These are phyloP conservation scores for Arachis hypogaea DNA, from an alignment of 306 rosid species.

Conservation along the genomic window DNA sequence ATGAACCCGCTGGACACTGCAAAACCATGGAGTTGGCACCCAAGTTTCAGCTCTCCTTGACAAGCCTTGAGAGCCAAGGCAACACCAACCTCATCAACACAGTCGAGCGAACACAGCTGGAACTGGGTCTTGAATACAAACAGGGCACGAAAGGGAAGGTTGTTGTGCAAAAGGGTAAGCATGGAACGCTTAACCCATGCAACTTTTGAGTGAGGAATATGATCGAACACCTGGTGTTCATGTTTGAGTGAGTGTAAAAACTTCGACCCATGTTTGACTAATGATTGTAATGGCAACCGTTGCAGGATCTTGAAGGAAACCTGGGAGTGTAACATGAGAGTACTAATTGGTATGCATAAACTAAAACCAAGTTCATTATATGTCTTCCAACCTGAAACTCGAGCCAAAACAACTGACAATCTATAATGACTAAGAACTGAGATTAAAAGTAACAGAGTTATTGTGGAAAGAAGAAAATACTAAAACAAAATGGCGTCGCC, in stretches of 20 bases:
- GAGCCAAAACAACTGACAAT: too few species aligned
- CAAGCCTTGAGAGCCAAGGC: conserved; percentile 81
- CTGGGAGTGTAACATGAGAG: conserved; percentile 55
- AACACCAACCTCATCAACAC: conserved; percentile 54
- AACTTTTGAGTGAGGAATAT: conserved; percentile 52
- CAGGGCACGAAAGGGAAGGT: conserved; percentile 58
- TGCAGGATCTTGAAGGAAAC: conserved; percentile 15
- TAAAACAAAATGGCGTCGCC: conserved; percentile 50
- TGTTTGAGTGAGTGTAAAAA: conserved; percentile 40
- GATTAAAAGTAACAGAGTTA: too few species aligned
- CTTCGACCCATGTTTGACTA: neutral
- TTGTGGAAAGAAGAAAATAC: neutral
- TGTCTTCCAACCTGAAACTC: too few species aligned
- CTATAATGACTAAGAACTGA: too few species aligned
- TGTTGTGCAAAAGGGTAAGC: conserved; percentile 49
- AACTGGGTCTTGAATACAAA: conserved; percentile 49
- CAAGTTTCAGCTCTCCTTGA: conserved; percentile 53
- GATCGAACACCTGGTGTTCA: conserved; percentile 55
- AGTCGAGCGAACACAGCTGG: conserved; percentile 36
- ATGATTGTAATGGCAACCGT: conserved; percentile 16
- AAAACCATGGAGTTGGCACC: conserved; percentile 67
- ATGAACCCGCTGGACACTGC: conserved; percentile 56
- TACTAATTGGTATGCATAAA: too few species aligned
- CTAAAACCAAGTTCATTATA: too few species aligned
- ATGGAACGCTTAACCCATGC: conserved; percentile 53